Percentiles rank a stretch among this genome's conserved stretches.
These are phyloP conservation scores for Darksidea phi DNA, from an alignment of 495 filamentous ascomycete genomes.

Conservation along the genomic window DNA sequence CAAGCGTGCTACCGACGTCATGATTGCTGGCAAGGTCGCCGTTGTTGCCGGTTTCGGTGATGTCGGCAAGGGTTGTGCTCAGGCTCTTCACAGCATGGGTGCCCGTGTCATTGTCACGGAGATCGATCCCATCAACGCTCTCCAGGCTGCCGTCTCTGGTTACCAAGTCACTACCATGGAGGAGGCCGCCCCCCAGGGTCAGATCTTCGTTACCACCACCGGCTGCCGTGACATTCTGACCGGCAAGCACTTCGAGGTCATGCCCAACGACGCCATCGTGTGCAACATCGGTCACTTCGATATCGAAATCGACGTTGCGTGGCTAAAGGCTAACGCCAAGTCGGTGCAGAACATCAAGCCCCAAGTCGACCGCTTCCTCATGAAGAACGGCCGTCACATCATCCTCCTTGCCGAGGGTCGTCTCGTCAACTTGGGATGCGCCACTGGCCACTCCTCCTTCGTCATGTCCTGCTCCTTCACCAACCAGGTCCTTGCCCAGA, in stretches of 20 bases:
- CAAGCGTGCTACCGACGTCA: constrained; percentile 99
- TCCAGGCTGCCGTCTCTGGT: constrained; percentile 96
- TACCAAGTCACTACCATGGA: constrained; percentile 98
- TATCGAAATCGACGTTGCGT: constrained; percentile 99
- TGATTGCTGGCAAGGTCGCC: constrained; percentile 98
- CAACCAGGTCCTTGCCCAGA: constrained; percentile 99
- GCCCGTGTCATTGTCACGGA: constrained; percentile 96
- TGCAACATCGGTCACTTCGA: constrained; percentile 99
- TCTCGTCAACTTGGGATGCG: constrained; percentile 98
- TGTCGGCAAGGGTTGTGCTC: constrained; percentile 97
- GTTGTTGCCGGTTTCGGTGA: constrained; percentile 98
- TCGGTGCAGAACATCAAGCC: constrained; percentile 98
- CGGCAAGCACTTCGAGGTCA: constrained; percentile 88
- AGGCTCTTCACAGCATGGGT: constrained; percentile 94
- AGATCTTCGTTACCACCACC: constrained; percentile 99
- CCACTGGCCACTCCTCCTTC: constrained; percentile 98
- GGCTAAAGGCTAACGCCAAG: constrained; percentile 94
- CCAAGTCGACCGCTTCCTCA: constrained; percentile 95
- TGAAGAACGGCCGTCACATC: constrained; percentile 92
- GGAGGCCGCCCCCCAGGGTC: constrained; percentile 78
- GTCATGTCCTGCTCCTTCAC: constrained; percentile 99
- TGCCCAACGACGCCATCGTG: constrained; percentile 98
- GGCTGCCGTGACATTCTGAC: constrained; percentile 97
- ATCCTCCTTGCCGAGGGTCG: constrained; percentile 97
- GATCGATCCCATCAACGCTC: constrained; percentile 98